These are phyloP conservation scores for Skeletonema potamos DNA, from an alignment of 108 stramenopile genomes.

Conservation along the genomic window DNA sequence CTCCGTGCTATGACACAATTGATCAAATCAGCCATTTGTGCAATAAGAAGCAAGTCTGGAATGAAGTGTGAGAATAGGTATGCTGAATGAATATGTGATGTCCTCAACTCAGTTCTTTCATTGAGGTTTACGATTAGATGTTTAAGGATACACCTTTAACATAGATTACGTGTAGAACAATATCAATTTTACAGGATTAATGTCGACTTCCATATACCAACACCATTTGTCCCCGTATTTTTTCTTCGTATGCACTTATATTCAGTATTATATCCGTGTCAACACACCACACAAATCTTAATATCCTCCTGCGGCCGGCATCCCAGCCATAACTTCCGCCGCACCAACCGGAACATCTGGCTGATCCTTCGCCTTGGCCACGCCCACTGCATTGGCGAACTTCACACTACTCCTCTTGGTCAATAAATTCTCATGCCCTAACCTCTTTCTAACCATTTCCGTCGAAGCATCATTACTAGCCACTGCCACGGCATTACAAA, in stretches of 20 bases:
- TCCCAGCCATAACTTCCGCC: constrained; percentile 50
- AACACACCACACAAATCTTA: too few species aligned
- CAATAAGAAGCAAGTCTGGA: neutral
- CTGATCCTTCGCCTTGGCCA: constrained; percentile 71
- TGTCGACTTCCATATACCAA: too few species aligned
- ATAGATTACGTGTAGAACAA: neutral
- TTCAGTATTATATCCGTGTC: neutral
- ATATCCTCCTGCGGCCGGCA: constrained; percentile 14
- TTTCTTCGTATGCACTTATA: neutral
- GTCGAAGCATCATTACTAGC: constrained; percentile 30
- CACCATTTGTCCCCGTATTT: neutral
- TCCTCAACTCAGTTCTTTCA: neutral
- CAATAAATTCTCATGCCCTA: constrained; percentile 75
- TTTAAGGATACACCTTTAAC: neutral
- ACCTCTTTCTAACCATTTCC: constrained; percentile 41
- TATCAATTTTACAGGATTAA: neutral
- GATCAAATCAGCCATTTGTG: neutral
- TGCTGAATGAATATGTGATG: neutral
- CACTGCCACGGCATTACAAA: constrained; percentile 43
- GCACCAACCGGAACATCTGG: constrained; percentile 57
- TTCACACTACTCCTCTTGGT: constrained; percentile 55
- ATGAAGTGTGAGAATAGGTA: too few species aligned
- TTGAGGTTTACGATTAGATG: neutral
- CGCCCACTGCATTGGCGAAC: constrained; percentile 68
- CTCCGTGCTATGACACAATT: neutral